Evolutionary conservation across 345 rosid species (phyloP).

Genomic region (Hevea brasiliensis): DNA sequence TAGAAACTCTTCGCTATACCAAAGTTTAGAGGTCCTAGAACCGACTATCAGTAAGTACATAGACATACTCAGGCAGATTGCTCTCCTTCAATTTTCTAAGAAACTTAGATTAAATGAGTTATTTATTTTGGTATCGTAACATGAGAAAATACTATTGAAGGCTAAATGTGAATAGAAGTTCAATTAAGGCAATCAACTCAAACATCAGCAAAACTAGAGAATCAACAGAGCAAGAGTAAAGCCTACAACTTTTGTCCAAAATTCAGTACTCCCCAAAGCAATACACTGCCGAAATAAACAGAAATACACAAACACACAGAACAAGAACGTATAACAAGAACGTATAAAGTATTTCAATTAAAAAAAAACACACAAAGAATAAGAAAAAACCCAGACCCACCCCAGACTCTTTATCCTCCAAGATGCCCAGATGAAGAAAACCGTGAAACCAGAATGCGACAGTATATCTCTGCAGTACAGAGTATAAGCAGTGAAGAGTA

Average conservation of each 20-base stretch:
- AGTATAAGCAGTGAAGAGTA: neutral
- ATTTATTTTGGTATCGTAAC: no score
- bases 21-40: neutral
- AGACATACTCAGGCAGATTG: no score
- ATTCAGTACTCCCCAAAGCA: neutral
- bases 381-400: slow-evolving; percentile 2
- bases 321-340: neutral
- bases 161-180: neutral
- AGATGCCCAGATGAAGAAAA: neutral
- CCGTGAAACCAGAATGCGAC: slow-evolving; percentile 8
- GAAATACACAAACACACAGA: neutral
- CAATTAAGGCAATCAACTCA: neutral
- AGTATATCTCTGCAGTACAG: neutral
- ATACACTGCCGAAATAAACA: neutral
- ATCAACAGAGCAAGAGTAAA: neutral
- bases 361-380: neutral
- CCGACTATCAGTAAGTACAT: no score
- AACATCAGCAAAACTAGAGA: neutral
- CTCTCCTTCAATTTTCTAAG: no score
- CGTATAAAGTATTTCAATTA: neutral
- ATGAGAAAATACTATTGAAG: no score
- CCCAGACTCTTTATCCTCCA: neutral
- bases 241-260: neutral
- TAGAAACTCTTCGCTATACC: neutral
- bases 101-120: no score